These are phyloP conservation scores for Cucurbitaria berberidis DNA, from an alignment of 2,329 filamentous ascomycete genomes.

Conservation along the genomic window DNA sequence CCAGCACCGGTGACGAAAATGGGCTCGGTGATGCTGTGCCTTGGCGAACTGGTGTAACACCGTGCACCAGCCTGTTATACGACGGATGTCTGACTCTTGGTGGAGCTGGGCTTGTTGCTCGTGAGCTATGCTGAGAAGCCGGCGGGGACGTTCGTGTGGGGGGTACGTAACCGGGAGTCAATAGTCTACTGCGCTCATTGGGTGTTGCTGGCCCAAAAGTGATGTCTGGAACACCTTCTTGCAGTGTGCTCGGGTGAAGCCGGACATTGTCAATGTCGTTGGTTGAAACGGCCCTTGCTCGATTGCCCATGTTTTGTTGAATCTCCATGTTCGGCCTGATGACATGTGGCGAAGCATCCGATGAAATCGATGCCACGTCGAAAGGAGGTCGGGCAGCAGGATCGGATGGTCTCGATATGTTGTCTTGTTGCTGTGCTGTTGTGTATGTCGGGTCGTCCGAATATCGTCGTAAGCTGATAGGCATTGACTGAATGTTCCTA, in stretches of 20 bases:
- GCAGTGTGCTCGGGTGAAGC: constrained; percentile 50
- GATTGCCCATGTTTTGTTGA: constrained; percentile 32
- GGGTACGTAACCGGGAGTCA: constrained; percentile 26
- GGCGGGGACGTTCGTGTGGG: constrained; percentile 50
- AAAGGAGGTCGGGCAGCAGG: constrained; percentile 51
- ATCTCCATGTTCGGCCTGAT: constrained; percentile 40
- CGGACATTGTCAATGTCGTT: constrained; percentile 60
- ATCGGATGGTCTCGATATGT: constrained; percentile 57
- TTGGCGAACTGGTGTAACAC: constrained; percentile 20
- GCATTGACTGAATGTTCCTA: constrained; percentile 73
- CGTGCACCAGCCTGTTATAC: constrained; percentile 38
- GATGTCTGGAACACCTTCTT: constrained; percentile 40
- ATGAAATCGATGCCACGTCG: constrained; percentile 28
- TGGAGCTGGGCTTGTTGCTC: constrained; percentile 34
- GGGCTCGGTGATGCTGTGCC: constrained; percentile 31
- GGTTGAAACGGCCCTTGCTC: constrained; percentile 63
- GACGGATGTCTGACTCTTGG: constrained; percentile 29
- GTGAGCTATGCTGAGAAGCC: constrained; percentile 37
- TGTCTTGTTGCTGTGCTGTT: constrained; percentile 55
- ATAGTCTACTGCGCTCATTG: constrained; percentile 26
- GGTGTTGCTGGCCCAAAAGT: constrained; percentile 45
- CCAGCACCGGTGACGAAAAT: constrained; percentile 35
- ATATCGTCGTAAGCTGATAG: constrained; percentile 72
- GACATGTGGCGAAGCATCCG: constrained; percentile 27
- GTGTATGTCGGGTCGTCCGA: constrained; percentile 66